Conservation (phyloP, 2,329 filamentous ascomycete species). For the Aspergillus novoparasiticus region DNA sequence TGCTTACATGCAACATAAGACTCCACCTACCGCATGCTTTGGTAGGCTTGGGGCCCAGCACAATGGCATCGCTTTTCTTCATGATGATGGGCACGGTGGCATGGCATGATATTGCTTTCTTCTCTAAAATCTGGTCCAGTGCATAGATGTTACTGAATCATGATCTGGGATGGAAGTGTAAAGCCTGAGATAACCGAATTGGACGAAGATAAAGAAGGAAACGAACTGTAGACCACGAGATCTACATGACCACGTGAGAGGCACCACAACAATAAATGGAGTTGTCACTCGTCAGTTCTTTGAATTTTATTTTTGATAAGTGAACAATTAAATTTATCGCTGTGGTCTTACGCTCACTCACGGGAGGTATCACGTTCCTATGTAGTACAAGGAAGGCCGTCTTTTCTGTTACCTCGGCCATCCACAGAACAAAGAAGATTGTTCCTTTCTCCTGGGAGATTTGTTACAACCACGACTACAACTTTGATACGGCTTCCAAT, state of each 20-base stretch:
- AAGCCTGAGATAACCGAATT: not conserved
- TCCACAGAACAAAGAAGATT: not conserved
- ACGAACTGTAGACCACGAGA: not conserved
- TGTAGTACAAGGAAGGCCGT: not conserved
- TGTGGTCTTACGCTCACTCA: not conserved
- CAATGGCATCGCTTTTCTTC: conserved; percentile 21
- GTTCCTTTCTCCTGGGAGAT: not conserved
- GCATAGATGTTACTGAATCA: not conserved
- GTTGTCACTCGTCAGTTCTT: not conserved
- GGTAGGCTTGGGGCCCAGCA: conserved; percentile 32
- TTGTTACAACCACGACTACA: not conserved
- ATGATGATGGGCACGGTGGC: conserved; percentile 14
- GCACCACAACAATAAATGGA: not conserved
- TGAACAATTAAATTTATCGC: not conserved
- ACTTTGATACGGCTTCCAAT: not conserved
- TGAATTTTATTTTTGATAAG: not conserved
- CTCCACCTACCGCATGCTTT: conserved; percentile 33
- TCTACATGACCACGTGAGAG: conserved; percentile 1
- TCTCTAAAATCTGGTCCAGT: not conserved
- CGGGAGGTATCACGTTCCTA: not conserved
- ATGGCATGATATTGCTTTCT: not conserved
- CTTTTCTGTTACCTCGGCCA: conserved; percentile 1
- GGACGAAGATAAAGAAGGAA: not conserved
- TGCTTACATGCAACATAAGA: not conserved
- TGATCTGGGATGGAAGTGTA: not conserved